Base-by-base conservation (phyloP, 2,329 filamentous ascomycete species). In the Microdochium trichocladiopsis region DNA sequence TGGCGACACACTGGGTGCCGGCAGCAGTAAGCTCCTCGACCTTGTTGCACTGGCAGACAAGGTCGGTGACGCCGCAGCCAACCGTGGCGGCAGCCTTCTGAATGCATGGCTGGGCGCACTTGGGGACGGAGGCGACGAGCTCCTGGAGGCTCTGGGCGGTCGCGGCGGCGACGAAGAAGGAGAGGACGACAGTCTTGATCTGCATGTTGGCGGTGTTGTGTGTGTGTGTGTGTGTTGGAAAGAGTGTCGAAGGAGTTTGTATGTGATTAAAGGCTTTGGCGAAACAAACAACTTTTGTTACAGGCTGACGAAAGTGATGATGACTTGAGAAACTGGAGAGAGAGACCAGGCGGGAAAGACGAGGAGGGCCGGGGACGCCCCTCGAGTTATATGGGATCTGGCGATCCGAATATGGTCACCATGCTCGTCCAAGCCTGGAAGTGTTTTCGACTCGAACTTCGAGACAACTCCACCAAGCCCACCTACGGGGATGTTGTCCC, bases 71-170 rank as follows among this genome's bases (percentile, higher is more conserved):
- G 2, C 47, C 52, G 62, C 72, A 75, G 53, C 65, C 64, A 36
- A 69, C 60, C 45, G 58, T 37, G 18, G 56, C 56, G 21, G 67
- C 63, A 11, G 61, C 66, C 6, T 58, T 50, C 36, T 62, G 56
- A 52, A 75, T 61, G 56, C 73, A 76, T 3, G 56, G 48, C 56
- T 65, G 57, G 12, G 72, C 68, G 59, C 73, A 76, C 5, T 57
- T 41, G 21, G 72, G 73, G 11, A 75, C 65, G 51, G 63, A 48
- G 11, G 55, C 37, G 52, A 64, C 53, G 48, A 68, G 55, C 11
- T 65, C 52, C 52, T 58, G 52, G 50, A 64, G 24, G 51, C 53
- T 56, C 37, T 65, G 51, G 25, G 63, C 61, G 50, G 59, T 55
- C 28, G 52, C 57, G 47, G 56, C 51, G 52, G 57, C 56, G 50